phyloP scores from a whole-genome alignment of 345 rosid species.

The Anacardium occidentale region DNA sequence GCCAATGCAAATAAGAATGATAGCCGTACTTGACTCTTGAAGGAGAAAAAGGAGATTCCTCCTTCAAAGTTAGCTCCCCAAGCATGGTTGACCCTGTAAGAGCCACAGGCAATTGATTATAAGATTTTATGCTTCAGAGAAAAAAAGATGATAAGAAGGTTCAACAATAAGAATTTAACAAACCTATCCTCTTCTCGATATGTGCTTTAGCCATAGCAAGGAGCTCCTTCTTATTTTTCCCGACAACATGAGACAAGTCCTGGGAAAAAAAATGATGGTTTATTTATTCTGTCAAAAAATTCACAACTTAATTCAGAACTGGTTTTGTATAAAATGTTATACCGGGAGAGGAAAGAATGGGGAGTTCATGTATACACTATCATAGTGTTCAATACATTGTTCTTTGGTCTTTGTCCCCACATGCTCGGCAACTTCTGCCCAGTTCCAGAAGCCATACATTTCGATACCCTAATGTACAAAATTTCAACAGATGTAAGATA shows the following conservation, averaged over 20 bases:
- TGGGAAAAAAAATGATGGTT: conserved; percentile 24
- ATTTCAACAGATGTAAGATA: conserved; percentile 8
- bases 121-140: too few relatives aligned
- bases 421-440: conserved; percentile 96
- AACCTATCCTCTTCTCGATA: conserved; percentile 84
- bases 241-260: conserved; percentile 97
- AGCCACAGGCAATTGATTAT: conserved; percentile 16
- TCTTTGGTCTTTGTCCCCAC: conserved; percentile 97
- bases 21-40: conserved; percentile 81
- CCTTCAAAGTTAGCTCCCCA: conserved; percentile 70
- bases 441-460: conserved; percentile 96
- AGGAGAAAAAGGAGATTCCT: conserved; percentile 80
- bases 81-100: conserved; percentile 40
- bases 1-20: conserved; percentile 14
- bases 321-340: conserved; percentile 27
- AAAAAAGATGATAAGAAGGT: not conserved
- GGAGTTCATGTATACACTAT: conserved; percentile 71
- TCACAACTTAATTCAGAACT: conserved; percentile 6
- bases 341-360: conserved; percentile 93
- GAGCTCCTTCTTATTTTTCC: conserved; percentile 91
- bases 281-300: conserved; percentile 1
- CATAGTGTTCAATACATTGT: conserved; percentile 78
- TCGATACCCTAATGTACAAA: conserved; percentile 73
- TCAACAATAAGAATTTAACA: conserved; percentile 10
- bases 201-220: conserved; percentile 97